phyloP scores from a whole-genome alignment of 169 alveolate genomes.

The Plasmodium knowlesi region DNA sequence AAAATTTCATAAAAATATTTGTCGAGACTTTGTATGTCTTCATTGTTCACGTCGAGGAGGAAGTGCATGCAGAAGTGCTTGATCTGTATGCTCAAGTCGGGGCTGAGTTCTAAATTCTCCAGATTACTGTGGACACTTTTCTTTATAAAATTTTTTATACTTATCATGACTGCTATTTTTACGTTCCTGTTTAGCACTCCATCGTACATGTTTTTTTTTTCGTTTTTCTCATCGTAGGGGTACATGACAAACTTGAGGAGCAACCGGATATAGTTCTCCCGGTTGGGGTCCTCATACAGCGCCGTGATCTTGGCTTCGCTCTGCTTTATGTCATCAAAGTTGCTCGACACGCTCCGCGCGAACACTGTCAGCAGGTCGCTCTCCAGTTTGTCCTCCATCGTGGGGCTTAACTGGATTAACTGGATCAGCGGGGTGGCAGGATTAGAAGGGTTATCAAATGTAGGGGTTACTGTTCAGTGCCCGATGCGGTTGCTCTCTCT shows the following conservation, averaged over 20 bases:
- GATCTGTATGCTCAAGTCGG: slow-evolving; percentile 27
- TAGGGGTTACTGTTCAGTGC: background rate
- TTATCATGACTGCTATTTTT: slow-evolving; percentile 36
- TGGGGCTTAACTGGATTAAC: background rate
- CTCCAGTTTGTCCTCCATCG: slow-evolving; percentile 44
- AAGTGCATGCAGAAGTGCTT: slow-evolving; percentile 62
- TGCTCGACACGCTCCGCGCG: slow-evolving; percentile 44
- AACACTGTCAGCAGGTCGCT: slow-evolving; percentile 24
- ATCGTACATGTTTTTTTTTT: slow-evolving; percentile 25
- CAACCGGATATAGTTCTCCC: slow-evolving; percentile 38
- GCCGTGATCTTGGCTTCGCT: slow-evolving; percentile 27
- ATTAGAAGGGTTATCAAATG: background rate
- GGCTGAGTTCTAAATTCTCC: slow-evolving; percentile 28
- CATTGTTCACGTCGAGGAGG: slow-evolving; percentile 36
- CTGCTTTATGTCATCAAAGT: slow-evolving; percentile 32
- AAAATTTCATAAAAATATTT: slow-evolving; percentile 43
- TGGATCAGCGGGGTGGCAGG: background rate
- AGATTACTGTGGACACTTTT: slow-evolving; percentile 63
- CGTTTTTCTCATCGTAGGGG: slow-evolving; percentile 39
- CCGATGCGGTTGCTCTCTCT: background rate
- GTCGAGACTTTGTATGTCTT: slow-evolving; percentile 26
- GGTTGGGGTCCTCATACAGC: slow-evolving; percentile 27
- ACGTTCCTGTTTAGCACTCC: slow-evolving; percentile 32
- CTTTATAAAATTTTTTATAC: slow-evolving; percentile 56
- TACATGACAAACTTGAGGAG: slow-evolving; percentile 40